Conservation (phyloP, 2,329 filamentous ascomycete species). For the Camillea tinctor region DNA sequence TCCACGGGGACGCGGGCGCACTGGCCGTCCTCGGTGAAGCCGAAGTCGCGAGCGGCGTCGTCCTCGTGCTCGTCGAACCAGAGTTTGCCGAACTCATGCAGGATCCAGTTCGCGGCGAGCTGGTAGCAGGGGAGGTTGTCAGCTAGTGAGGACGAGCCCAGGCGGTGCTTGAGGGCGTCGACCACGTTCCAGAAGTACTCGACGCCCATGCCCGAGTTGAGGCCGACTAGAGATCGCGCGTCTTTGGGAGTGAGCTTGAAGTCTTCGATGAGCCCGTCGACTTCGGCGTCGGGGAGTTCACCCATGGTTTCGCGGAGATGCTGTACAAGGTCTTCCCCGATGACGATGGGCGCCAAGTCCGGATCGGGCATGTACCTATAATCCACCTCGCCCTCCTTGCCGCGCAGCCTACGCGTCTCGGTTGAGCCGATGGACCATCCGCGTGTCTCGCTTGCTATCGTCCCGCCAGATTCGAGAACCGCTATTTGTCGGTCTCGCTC, state of each 20-base stretch:
- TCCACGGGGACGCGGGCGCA: constrained; percentile 45
- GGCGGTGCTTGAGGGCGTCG: constrained; percentile 36
- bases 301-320: constrained; percentile 65
- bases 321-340: constrained; percentile 67
- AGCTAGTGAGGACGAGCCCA: constrained; percentile 17
- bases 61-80: constrained; percentile 46
- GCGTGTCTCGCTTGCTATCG: constrained; percentile 80
- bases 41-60: constrained; percentile 33
- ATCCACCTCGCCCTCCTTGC: constrained; percentile 95
- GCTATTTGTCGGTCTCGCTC: constrained; percentile 87
- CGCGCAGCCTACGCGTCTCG: constrained; percentile 77
- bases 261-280: constrained; percentile 58
- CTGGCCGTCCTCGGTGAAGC: constrained; percentile 45
- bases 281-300: constrained; percentile 67
- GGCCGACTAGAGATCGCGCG: constrained; percentile 71
- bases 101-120: constrained; percentile 63
- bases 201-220: constrained; percentile 76
- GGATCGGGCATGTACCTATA: constrained; percentile 99
- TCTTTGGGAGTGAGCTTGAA: constrained; percentile 79
- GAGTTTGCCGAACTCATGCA: constrained; percentile 73
- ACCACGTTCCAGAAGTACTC: constrained; percentile 78
- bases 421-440: constrained; percentile 87
- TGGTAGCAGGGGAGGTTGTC: constrained; percentile 38
- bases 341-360: constrained; percentile 77
- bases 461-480: constrained; percentile 72